Conservation (phyloP, 257 asterid species). For the Solanum lycopersicoides region DNA sequence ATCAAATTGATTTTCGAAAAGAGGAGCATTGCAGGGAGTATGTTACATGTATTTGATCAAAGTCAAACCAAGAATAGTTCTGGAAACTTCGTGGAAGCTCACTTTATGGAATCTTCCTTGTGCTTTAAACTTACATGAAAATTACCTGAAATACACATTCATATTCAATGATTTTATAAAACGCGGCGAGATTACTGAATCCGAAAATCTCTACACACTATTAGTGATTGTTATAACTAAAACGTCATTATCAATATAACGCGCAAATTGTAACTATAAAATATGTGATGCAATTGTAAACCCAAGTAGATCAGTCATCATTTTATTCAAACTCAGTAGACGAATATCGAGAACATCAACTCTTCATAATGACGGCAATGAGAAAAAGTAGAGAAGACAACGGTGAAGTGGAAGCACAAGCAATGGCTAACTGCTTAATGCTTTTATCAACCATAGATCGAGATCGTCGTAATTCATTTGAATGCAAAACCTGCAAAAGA, state of each 20-base stretch:
- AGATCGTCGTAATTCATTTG: neutral
- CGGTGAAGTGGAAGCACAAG: neutral
- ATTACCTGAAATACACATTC: neutral
- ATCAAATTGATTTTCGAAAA: too few relatives aligned
- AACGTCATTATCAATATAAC: neutral
- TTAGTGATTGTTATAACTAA: neutral
- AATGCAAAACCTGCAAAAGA: constrained; percentile 23
- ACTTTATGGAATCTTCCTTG: neutral
- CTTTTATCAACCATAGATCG: neutral
- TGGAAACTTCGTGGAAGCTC: neutral
- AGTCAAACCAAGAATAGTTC: neutral
- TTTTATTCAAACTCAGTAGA: neutral
- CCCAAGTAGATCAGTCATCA: neutral
- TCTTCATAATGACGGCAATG: neutral
- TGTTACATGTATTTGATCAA: neutral
- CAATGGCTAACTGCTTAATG: constrained; percentile 21
- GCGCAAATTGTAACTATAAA: neutral
- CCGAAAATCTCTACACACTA: neutral
- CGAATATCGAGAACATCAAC: neutral
- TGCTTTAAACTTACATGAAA: neutral
- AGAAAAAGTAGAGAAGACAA: neutral
- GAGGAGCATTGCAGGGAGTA: too few relatives aligned
- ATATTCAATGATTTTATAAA: neutral
- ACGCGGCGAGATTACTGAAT: neutral
- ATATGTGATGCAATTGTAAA: neutral